Evolutionary conservation across 2,329 filamentous ascomycete species (phyloP).

Genomic region (Colletotrichum gloeosporioides): DNA sequence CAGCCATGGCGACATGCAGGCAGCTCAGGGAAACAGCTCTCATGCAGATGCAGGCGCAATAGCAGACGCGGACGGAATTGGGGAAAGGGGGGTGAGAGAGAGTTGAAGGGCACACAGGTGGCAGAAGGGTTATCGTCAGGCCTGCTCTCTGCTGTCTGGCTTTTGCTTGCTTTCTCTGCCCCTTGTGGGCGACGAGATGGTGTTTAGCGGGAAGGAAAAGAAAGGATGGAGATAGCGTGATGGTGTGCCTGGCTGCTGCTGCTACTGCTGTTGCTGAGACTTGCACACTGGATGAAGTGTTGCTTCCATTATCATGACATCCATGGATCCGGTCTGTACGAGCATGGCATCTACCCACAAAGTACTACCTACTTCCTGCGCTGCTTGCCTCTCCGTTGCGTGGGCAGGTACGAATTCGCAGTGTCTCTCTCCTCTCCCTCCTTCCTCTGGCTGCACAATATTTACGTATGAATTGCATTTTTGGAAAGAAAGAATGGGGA

Average conservation of each 20-base stretch:
- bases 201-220: constrained; percentile 1
- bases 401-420: background rate
- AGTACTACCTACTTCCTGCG: background rate
- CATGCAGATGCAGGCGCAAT: background rate
- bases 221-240: background rate
- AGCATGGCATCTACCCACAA: background rate
- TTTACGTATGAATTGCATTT: background rate
- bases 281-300: background rate
- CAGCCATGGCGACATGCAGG: background rate
- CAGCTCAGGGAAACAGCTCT: background rate
- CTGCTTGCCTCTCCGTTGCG: background rate
- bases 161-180: background rate
- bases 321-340: background rate
- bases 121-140: background rate
- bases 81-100: background rate
- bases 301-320: background rate
- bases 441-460: background rate
- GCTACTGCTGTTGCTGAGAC: background rate
- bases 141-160: background rate
- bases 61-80: background rate
- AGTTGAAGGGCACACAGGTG: background rate
- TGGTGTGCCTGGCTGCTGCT: background rate
- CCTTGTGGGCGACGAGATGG: background rate
- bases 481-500: background rate
- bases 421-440: background rate